These are phyloP conservation scores for Fusarium multiceps DNA, from an alignment of 2,329 filamentous ascomycete genomes.

Conservation along the genomic window DNA sequence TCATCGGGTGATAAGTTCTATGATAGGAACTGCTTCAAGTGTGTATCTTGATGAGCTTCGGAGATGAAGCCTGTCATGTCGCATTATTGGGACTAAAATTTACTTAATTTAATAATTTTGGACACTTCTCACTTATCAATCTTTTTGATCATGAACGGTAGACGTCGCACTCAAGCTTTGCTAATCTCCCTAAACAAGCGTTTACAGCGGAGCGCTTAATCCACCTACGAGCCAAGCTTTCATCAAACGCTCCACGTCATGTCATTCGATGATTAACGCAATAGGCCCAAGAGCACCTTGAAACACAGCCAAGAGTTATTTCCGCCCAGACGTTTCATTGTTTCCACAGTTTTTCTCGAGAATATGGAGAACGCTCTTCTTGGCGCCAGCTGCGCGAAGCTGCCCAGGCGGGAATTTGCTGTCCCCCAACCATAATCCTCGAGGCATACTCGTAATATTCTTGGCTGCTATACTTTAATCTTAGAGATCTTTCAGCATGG, in stretches of 20 bases:
- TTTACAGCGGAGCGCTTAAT: neutral
- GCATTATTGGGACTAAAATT: neutral
- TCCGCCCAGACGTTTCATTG: slow-evolving; percentile 24
- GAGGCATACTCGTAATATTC: neutral
- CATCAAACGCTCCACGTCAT: neutral
- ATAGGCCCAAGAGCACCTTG: slow-evolving; percentile 3
- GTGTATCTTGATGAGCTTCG: slow-evolving; percentile 6
- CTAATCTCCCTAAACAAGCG: neutral
- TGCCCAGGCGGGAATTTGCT: slow-evolving; percentile 38
- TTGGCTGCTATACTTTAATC: slow-evolving; percentile 26
- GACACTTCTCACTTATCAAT: neutral
- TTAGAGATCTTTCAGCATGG: neutral
- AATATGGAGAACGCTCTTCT: slow-evolving; percentile 13
- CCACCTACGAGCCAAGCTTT: neutral
- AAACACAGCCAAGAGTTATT: slow-evolving; percentile 24
- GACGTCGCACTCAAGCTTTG: neutral
- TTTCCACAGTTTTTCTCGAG: slow-evolving; percentile 11
- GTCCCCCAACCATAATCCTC: slow-evolving; percentile 37
- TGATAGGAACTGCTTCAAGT: slow-evolving; percentile 33
- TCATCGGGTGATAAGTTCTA: slow-evolving; percentile 19
- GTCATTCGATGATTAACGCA: neutral
- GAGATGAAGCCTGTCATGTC: neutral
- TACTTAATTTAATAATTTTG: neutral
- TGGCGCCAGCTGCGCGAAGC: neutral
- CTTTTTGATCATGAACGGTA: neutral